Evolutionary conservation across 495 filamentous ascomycete genomes (phyloP).

Genomic region (Aspergillus panamensis): DNA sequence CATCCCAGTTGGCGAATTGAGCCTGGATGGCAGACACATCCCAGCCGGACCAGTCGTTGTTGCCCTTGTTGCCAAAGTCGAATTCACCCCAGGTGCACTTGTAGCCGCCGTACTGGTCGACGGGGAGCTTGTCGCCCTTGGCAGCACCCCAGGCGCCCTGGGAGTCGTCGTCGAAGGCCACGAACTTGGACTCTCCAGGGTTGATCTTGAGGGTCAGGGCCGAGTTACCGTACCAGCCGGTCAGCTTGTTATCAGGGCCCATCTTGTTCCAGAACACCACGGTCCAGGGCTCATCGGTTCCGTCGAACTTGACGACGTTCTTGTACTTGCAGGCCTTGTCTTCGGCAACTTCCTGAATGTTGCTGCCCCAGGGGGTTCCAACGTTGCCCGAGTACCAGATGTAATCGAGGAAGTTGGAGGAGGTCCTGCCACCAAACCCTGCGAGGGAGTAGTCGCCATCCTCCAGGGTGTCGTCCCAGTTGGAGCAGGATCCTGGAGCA

Average conservation of each 20-base stretch:
- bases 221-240: constrained; percentile 40
- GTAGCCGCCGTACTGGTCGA: constrained; percentile 32
- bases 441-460: constrained; percentile 24
- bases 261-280: constrained; percentile 54
- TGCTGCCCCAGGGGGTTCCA: constrained; percentile 51
- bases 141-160: constrained; percentile 40
- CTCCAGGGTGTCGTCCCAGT: constrained; percentile 28
- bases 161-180: constrained; percentile 48
- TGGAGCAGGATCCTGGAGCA: constrained; percentile 22
- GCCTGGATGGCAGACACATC: constrained; percentile 53
- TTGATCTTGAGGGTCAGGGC: constrained; percentile 42
- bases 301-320: constrained; percentile 46
- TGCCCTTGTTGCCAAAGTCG: constrained; percentile 49
- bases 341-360: constrained; percentile 46
- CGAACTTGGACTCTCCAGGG: constrained; percentile 37
- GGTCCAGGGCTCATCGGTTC: constrained; percentile 38
- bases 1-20: constrained; percentile 25
- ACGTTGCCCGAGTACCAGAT: constrained; percentile 41
- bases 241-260: constrained; percentile 35
- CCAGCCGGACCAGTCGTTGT: constrained; percentile 47
- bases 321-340: constrained; percentile 38
- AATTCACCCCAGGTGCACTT: constrained; percentile 53
- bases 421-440: constrained; percentile 32
- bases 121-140: constrained; percentile 31
- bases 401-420: constrained; percentile 20